Conservation (phyloP, 2,329 filamentous ascomycete species). For the Epicoccum sorghinum region DNA sequence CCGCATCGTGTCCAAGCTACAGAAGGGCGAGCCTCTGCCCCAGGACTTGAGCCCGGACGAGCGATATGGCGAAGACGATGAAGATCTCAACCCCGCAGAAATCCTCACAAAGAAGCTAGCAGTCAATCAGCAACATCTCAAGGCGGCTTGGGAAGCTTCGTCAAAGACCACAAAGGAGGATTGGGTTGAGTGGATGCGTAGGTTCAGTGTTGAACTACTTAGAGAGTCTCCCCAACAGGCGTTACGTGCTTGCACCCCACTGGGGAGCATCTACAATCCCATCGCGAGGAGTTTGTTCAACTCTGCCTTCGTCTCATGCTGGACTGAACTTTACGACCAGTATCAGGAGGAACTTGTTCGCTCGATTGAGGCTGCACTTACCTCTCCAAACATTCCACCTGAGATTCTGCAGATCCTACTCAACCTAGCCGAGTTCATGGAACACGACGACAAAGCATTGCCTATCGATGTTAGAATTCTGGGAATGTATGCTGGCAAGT, state of each 20-base stretch:
- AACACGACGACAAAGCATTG: constrained; percentile 97
- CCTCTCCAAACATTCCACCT: constrained; percentile 92
- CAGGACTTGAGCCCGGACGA: constrained; percentile 91
- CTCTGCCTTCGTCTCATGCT: constrained; percentile 97
- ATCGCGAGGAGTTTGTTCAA: constrained; percentile 96
- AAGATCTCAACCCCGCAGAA: constrained; percentile 82
- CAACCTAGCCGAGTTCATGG: constrained; percentile 99
- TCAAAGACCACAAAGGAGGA: constrained; percentile 98
- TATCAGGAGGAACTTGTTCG: constrained; percentile 96
- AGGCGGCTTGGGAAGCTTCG: constrained; percentile 94
- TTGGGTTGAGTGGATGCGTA: constrained; percentile 98
- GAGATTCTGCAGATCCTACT: constrained; percentile 93
- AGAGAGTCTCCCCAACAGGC: constrained; percentile 97
- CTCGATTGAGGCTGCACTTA: constrained; percentile 94
- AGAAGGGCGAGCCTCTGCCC: constrained; percentile 93
- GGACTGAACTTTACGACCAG: constrained; percentile 95
- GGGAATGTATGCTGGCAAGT: constrained; percentile 92
- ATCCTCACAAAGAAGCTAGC: constrained; percentile 91
- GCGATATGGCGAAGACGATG: constrained; percentile 75
- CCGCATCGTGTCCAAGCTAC: constrained; percentile 86
- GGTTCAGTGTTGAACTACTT: constrained; percentile 93
- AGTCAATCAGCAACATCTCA: constrained; percentile 96
- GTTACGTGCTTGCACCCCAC: constrained; percentile 85
- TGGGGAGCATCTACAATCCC: constrained; percentile 90
- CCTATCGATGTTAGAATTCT: constrained; percentile 96